phyloP scores from a whole-genome alignment of 805 yeast genomes.

The Starmerella bombicola region DNA sequence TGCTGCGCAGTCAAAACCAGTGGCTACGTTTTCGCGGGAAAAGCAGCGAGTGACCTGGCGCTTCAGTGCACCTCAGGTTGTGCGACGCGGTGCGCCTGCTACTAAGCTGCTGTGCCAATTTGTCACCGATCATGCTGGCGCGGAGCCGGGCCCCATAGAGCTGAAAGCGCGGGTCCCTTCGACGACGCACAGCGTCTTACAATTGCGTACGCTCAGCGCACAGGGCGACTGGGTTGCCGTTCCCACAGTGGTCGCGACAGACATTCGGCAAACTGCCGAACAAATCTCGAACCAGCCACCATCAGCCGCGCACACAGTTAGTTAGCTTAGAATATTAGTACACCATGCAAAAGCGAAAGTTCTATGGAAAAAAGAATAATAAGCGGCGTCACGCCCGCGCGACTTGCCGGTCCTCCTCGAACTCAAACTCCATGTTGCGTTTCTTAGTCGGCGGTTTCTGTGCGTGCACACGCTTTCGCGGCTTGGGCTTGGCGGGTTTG shows the following conservation, averaged over 20 bases:
- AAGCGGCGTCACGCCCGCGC: slow-evolving; percentile 14
- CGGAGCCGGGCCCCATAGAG: slow-evolving; percentile 67
- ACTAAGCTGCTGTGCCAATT: slow-evolving; percentile 77
- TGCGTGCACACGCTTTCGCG: slow-evolving; percentile 17
- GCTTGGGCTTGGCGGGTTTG: slow-evolving; percentile 31
- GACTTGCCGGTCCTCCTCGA: slow-evolving; percentile 34
- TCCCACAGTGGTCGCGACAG: slow-evolving; percentile 15
- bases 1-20: slow-evolving; percentile 78
- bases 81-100: slow-evolving; percentile 34
- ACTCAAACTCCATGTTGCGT: slow-evolving; percentile 66
- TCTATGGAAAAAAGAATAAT: no score
- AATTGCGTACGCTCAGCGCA: slow-evolving; percentile 18
- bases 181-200: slow-evolving; percentile 14
- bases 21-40: slow-evolving; percentile 81
- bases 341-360: background rate
- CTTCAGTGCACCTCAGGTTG: slow-evolving; percentile 32
- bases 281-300: background rate
- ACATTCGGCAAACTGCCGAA: no score
- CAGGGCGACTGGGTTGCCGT: slow-evolving; percentile 20
- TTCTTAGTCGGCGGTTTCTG: slow-evolving; percentile 9
- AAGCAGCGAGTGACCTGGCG: slow-evolving; percentile 81
- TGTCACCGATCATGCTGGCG: slow-evolving; percentile 55
- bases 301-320: background rate
- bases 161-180: slow-evolving; percentile 28
- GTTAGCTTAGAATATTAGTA: background rate